These are phyloP conservation scores for Nakataea oryzae DNA, from an alignment of 2,329 filamentous ascomycete species.

Conservation along the genomic window DNA sequence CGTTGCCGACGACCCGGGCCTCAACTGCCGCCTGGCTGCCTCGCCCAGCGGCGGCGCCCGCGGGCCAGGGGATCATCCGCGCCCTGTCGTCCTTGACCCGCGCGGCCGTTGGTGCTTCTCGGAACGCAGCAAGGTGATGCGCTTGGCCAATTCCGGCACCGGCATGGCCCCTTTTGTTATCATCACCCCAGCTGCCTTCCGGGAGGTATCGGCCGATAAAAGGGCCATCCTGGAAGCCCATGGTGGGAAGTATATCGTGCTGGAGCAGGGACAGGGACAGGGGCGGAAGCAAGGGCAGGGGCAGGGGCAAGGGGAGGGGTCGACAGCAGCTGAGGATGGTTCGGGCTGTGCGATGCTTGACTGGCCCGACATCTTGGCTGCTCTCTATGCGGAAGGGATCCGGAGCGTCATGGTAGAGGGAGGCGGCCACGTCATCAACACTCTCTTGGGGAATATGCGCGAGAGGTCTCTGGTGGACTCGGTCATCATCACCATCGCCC, in stretches of 20 bases:
- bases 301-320: not conserved
- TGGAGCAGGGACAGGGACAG: slow-evolving; percentile 13
- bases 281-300: slow-evolving; percentile 13
- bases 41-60: slow-evolving; percentile 18
- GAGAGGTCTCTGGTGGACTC: slow-evolving; percentile 54
- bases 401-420: slow-evolving; percentile 87
- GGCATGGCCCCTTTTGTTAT: slow-evolving; percentile 70
- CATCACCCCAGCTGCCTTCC: slow-evolving; percentile 26
- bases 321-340: slow-evolving; percentile 23
- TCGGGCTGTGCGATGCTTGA: slow-evolving; percentile 20
- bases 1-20: slow-evolving; percentile 69
- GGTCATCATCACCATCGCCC: slow-evolving; percentile 81
- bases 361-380: slow-evolving; percentile 55
- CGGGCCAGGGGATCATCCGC: slow-evolving; percentile 48
- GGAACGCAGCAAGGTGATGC: slow-evolving; percentile 52
- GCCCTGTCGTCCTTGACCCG: slow-evolving; percentile 76
- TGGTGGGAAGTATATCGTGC: slow-evolving; percentile 41
- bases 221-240: slow-evolving; percentile 29
- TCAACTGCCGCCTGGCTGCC: slow-evolving; percentile 69
- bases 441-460: slow-evolving; percentile 50
- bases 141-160: slow-evolving; percentile 49
- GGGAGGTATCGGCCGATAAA: slow-evolving; percentile 32
- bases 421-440: slow-evolving; percentile 72
- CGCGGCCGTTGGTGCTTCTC: slow-evolving; percentile 59
- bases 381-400: slow-evolving; percentile 49